phyloP scores from a whole-genome alignment of 257 asterid species.

The Knoxia roxburghii region DNA sequence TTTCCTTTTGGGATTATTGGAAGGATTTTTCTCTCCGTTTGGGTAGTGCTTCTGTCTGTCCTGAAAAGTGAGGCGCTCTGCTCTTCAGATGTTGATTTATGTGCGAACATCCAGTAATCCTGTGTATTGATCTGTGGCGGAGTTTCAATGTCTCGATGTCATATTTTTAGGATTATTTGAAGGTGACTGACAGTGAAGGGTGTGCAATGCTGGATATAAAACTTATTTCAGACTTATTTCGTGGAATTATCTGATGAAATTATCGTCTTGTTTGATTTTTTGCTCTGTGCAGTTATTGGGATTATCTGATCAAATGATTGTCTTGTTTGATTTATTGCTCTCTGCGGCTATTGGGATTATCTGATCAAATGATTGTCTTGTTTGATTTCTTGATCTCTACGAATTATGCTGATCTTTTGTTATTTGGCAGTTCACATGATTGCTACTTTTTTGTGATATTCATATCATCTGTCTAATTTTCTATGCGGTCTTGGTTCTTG shows the following conservation, averaged over 20 bases:
- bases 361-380: not conserved
- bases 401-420: not conserved
- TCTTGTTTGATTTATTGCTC: too few species aligned
- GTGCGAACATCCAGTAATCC: not conserved
- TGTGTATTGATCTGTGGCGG: not conserved
- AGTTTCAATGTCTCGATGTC: not conserved
- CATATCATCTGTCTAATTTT: not conserved
- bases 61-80: not conserved
- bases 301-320: too few species aligned
- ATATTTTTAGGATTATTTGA: not conserved
- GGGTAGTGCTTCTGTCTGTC: not conserved
- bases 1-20: not conserved
- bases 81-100: too few species aligned
- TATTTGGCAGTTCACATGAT: not conserved
- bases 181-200: not conserved
- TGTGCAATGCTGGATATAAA: not conserved
- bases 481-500: slow-evolving; percentile 17
- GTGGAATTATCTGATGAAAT: too few species aligned
- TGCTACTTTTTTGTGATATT: not conserved
- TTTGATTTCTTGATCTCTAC: too few species aligned
- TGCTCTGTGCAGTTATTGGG: too few species aligned
- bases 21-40: not conserved
- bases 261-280: too few species aligned
- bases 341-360: not conserved
- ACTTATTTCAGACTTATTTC: not conserved